Evolutionary conservation across 768 basidiomycete species (phyloP).

Genomic region (Amanita jacksonii): DNA sequence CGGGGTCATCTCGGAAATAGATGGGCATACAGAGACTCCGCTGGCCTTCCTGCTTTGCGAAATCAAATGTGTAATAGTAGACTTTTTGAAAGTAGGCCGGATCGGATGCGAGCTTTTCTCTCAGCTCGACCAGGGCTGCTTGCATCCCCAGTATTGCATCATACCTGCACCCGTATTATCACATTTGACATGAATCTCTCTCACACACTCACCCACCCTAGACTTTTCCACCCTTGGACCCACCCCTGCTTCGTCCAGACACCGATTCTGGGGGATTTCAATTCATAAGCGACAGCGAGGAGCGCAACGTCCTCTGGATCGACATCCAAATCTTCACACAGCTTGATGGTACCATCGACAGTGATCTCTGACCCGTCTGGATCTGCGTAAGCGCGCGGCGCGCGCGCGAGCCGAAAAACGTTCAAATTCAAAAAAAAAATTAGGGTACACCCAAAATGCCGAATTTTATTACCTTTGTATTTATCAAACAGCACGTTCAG

Average conservation of each 20-base stretch:
- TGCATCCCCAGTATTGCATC: conserved; percentile 61
- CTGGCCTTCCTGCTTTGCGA: conserved; percentile 67
- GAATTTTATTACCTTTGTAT: conserved; percentile 47
- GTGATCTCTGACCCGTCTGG: conserved; percentile 54
- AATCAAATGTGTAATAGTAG: conserved; percentile 75
- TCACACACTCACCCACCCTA: conserved; percentile 40
- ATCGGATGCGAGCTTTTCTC: conserved; percentile 52
- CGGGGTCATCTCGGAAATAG: conserved; percentile 2
- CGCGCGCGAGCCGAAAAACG: no score
- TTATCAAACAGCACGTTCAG: conserved; percentile 50
- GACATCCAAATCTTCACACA: conserved; percentile 62
- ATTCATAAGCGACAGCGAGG: conserved; percentile 71
- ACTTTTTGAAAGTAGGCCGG: conserved; percentile 65
- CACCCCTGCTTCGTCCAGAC: conserved; percentile 64
- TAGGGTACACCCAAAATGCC: not conserved
- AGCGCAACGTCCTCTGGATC: conserved; percentile 78
- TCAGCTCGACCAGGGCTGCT: conserved; percentile 40
- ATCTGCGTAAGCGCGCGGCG: no score
- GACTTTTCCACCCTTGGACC: conserved; percentile 71
- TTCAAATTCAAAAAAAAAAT: no score
- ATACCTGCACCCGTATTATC: conserved; percentile 45
- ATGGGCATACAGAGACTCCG: conserved; percentile 59
- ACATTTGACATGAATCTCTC: no score
- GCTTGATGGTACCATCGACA: conserved; percentile 70
- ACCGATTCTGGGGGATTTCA: conserved; percentile 67